phyloP scores from a whole-genome alignment of 345 rosid genomes.

The Lepidium africanum region DNA sequence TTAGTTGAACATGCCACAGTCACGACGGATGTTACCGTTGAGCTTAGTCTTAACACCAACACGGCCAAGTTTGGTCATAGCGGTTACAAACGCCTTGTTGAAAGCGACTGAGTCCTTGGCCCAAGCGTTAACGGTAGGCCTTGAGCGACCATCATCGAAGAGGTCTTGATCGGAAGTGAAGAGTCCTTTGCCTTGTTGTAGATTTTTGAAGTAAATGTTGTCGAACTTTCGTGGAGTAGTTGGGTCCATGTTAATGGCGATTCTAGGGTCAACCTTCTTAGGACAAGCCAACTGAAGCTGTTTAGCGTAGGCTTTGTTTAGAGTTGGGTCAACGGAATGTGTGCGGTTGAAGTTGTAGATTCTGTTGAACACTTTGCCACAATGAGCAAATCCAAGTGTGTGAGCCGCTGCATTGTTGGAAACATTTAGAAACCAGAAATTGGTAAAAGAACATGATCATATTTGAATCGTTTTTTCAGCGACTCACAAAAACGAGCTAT shows the following conservation, averaged over 20 bases:
- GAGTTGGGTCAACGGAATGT: conserved; percentile 52
- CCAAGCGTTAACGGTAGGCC: conserved; percentile 55
- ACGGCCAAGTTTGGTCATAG: conserved; percentile 73
- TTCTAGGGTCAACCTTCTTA: conserved; percentile 49
- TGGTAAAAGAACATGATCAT: too few relatives aligned
- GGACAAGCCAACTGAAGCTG: conserved; percentile 66
- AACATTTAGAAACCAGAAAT: neutral
- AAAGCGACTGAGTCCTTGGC: conserved; percentile 39
- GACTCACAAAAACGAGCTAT: too few relatives aligned
- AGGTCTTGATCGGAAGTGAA: conserved; percentile 82
- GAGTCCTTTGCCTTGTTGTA: conserved; percentile 56
- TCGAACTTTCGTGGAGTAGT: conserved; percentile 54
- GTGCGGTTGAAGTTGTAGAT: conserved; percentile 50
- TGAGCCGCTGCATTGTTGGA: conserved; percentile 54
- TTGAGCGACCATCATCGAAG: conserved; percentile 51
- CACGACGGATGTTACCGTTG: conserved; percentile 55
- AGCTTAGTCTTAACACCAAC: conserved; percentile 56
- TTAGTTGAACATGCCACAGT: conserved; percentile 47
- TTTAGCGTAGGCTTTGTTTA: conserved; percentile 45
- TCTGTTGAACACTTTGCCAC: conserved; percentile 44
- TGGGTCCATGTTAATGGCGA: conserved; percentile 82
- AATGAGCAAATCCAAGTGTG: conserved; percentile 77
- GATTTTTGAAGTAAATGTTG: conserved; percentile 62
- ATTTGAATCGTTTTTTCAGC: too few relatives aligned
- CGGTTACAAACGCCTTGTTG: conserved; percentile 41